Evolutionary conservation across 2,329 filamentous ascomycete genomes (phyloP).

Genomic region (Tolypocladium nubicola): DNA sequence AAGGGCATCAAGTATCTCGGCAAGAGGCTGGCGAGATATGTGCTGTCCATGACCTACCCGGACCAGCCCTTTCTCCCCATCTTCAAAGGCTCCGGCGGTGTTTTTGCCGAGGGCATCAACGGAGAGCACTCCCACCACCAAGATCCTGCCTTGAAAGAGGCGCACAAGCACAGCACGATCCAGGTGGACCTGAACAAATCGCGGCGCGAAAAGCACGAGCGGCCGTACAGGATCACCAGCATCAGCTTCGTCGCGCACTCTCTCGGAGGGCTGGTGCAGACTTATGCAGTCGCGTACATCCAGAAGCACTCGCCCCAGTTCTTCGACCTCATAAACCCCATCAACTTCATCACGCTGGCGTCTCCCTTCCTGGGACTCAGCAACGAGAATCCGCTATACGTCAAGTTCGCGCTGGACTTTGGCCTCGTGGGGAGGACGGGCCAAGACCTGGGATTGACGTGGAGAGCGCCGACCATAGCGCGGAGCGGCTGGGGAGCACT

Average conservation of each 20-base stretch:
- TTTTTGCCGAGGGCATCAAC: conserved; percentile 27
- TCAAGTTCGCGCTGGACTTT: conserved; percentile 94
- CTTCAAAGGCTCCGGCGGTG: conserved; percentile 37
- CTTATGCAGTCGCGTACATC: conserved; percentile 91
- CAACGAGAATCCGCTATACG: conserved; percentile 95
- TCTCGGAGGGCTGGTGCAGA: conserved; percentile 80
- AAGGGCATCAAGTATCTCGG: conserved; percentile 94
- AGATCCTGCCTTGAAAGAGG: conserved; percentile 30
- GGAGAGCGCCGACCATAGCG: conserved; percentile 79
- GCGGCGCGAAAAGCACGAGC: conserved; percentile 33
- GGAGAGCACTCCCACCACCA: conserved; percentile 28
- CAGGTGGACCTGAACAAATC: conserved; percentile 43
- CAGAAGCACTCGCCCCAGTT: conserved; percentile 91
- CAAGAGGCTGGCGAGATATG: conserved; percentile 84
- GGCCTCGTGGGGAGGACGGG: conserved; percentile 92
- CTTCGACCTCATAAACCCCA: conserved; percentile 72
- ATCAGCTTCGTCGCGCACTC: conserved; percentile 95
- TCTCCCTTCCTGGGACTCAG: conserved; percentile 84
- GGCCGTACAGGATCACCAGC: conserved; percentile 76
- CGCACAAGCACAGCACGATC: conserved; percentile 53
- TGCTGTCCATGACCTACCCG: conserved; percentile 83
- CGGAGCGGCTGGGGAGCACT: conserved; percentile 82
- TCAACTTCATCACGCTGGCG: conserved; percentile 85
- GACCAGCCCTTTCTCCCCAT: conserved; percentile 79
- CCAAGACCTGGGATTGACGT: conserved; percentile 88